Evolutionary conservation across 495 filamentous ascomycete genomes (phyloP), one percentile per base, ranked within the genome.

Genomic region (Penicillium egyptiacum): DNA sequence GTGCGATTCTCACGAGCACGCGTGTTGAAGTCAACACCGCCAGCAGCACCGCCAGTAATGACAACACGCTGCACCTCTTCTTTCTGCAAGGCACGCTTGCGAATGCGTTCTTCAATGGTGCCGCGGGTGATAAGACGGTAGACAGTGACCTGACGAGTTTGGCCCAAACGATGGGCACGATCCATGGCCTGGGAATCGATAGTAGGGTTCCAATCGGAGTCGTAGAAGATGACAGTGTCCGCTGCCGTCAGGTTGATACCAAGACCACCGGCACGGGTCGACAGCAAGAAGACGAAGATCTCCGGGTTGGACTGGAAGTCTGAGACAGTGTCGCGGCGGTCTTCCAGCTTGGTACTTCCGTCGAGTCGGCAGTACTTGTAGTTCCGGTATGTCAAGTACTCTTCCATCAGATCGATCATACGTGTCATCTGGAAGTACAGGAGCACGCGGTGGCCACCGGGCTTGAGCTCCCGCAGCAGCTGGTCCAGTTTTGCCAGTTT

Each of bases 361-460:
- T 98, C 94, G 30, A 98, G 83, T 19, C 94, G 88, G 57, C 93
- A 92, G 76, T 98, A 98, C 70, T 96, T 96, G 85, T 95, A 97
- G 74, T 97, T 96, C 62, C 94, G 88, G 76, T 96, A 98, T 4
- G 94, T 98, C 40, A 99, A 81, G 66, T 98, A 99, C 72, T 99
- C 94, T 66, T 99, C 94, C 88, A 97, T 97, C 35, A 99, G 77
- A 67, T 99, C 94, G 67, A 99, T 98, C 94, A 99, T 99, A 63
- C 89, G 87, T n/a, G 94, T 99, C 94, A 99, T 99, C 76, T 99
- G 94, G 87, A 99, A 99, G 79, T 99, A 99, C n/a, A 99, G 79
- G 8, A 99, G 83, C 17, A 99, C 94, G 65, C 94, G 92, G 64
- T 99, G 94, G 43, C 89, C 89, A 43, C 86, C 89, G 51, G 92